A percentile compares a stretch with the other conserved stretches of the same genome.
phyloP scores from a whole-genome alignment of 2,329 filamentous ascomycete species.

The Ceratocystiopsis sp. region DNA sequence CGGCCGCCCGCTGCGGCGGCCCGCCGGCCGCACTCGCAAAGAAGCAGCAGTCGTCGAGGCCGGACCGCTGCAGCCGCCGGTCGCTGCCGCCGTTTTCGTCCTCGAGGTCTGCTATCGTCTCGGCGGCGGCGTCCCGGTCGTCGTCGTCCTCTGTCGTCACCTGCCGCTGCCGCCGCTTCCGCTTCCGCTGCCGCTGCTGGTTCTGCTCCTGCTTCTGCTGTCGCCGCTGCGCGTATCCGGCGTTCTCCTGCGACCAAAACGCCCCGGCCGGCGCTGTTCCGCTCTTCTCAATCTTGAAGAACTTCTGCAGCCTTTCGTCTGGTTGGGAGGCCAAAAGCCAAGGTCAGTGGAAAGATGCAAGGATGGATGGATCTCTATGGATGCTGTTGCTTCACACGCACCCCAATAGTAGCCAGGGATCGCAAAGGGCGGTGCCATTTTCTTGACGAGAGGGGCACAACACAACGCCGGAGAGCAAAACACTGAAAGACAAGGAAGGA shows the following conservation, averaged over 20 bases:
- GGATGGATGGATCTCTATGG: background rate
- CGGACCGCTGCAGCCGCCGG: background rate
- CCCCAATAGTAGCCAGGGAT: constrained; percentile 41
- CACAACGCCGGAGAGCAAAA: too few relatives aligned
- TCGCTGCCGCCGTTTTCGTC: too few relatives aligned
- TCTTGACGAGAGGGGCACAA: background rate
- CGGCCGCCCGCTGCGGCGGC: too few relatives aligned
- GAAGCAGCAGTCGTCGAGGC: background rate
- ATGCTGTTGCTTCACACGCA: constrained; percentile 10
- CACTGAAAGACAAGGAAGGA: too few relatives aligned
- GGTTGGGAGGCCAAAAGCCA: background rate
- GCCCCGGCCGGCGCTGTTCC: constrained; percentile 30
- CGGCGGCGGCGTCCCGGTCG: background rate
- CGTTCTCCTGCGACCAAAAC: constrained; percentile 38
- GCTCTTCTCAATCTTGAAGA: constrained; percentile 45
- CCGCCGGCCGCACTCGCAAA: too few relatives aligned
- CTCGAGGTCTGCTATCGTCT: too few relatives aligned
- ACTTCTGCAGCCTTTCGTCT: constrained; percentile 42
- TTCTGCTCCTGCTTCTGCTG: background rate
- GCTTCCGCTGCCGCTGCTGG: background rate
- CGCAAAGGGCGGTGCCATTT: constrained; percentile 11
- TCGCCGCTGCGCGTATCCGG: constrained; percentile 13
- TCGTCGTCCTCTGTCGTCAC: background rate
- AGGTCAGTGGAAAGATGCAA: too few relatives aligned
- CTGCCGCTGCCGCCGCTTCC: background rate